Base-by-base conservation (phyloP, 2,329 filamentous ascomycete species). In the Emmonsiellopsis sp. region DNA sequence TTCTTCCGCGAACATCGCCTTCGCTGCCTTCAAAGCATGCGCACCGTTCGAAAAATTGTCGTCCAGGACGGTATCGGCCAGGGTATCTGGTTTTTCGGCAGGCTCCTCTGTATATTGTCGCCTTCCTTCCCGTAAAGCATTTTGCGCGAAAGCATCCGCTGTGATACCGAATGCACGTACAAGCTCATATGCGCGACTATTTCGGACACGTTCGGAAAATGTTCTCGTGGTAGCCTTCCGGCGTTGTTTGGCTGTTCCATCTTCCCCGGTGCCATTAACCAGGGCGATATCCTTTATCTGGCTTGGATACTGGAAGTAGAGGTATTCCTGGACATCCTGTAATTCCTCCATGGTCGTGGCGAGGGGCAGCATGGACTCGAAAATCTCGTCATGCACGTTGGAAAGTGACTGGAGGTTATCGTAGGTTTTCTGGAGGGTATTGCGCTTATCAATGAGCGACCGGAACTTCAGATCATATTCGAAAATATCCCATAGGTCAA, bases 401-500 rank as follows among this genome's bases (percentile, higher is more conserved):
- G 81, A 73, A 5, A 95, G 71, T 1, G 73, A 73, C 63, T 83
- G 86, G 16, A 98, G 73, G 56, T 84, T 87, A 13, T 89, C 83
- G 58, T 85, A 92, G 0, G 84, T 86, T 71, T 82, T 87, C 63
- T 91, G 84, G 11, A 98, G 80, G 2, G 87, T 82, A 62, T 92
- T 92, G 38, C 92, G 84, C 76, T 95, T 95, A 64, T 98, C 93
- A 45, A 94, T 80, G 52, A 97, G 81, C 1, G 91, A 93, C 47
- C 91, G 85, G 70, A 94, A 98, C 68, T 95, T 96, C 66, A 97
- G 84, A 67, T 98, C 93, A 51, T 94, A 80, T 62, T 98, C 93
- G 42, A 97, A 81, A 50, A 98, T 89, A 52, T 90, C 86, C 93
- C 93, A 98, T 2, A 98, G 74, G 62, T 98, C 92, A 59, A 89